Conservation (phyloP, 441 rosid species). For the Croton laevigatus region DNA sequence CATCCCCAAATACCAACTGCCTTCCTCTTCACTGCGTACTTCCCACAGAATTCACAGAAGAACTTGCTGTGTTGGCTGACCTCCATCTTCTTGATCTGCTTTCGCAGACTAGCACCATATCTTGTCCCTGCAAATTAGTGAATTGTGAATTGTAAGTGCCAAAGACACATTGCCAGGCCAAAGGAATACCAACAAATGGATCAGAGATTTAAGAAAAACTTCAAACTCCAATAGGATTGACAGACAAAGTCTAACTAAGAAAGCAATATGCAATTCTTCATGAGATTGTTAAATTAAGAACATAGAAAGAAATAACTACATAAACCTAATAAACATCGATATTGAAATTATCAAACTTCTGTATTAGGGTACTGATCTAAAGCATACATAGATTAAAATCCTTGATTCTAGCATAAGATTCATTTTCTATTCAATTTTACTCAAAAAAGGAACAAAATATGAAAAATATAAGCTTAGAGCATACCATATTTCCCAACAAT, state of each 20-base stretch:
- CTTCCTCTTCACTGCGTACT: conserved; percentile 89
- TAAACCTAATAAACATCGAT: neutral
- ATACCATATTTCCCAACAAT: conserved; percentile 53
- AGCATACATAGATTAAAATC: no score
- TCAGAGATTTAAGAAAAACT: no score
- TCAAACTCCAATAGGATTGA: no score
- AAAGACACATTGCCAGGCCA: neutral
- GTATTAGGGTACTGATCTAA: no score
- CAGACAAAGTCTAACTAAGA: no score
- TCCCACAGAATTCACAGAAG: conserved; percentile 96
- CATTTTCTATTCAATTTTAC: no score
- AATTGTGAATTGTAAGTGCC: neutral
- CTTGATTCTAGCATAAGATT: no score
- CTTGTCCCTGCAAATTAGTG: conserved; percentile 60
- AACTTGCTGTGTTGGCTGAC: conserved; percentile 90
- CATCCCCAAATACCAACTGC: conserved; percentile 95
- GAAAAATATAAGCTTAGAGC: neutral
- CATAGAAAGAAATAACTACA: no score
- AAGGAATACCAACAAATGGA: no score
- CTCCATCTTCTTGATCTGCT: conserved; percentile 96
- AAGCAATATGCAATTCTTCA: no score
- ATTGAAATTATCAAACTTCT: neutral
- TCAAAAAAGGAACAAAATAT: neutral
- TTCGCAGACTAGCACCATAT: conserved; percentile 93
- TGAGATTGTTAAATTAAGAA: neutral